Evolutionary conservation across 495 filamentous ascomycete species (phyloP).

Genomic region (Tuber indicum): DNA sequence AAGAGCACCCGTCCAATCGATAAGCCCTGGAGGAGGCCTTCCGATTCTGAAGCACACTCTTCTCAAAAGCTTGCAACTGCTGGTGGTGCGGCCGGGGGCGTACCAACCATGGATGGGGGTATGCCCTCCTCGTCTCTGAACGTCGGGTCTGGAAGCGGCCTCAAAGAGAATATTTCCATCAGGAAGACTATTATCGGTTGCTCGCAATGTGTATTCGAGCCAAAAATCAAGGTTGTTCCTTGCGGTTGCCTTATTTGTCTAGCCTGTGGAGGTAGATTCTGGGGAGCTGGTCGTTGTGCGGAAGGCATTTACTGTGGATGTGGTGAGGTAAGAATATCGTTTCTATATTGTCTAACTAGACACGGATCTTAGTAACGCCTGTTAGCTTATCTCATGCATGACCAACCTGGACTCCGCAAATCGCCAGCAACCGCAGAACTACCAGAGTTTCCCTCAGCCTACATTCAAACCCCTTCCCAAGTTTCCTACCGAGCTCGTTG

Average conservation of each 20-base stretch:
- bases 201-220: slow-evolving; percentile 39
- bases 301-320: slow-evolving; percentile 39
- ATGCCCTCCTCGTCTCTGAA: slow-evolving; percentile 11
- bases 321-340: slow-evolving; percentile 29
- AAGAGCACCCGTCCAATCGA: slow-evolving; percentile 32
- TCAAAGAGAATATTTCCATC: slow-evolving; percentile 4
- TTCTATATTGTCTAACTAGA: not conserved
- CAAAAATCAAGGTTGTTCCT: slow-evolving; percentile 38
- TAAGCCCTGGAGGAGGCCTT: slow-evolving; percentile 32
- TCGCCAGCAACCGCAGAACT: not conserved
- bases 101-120: slow-evolving; percentile 14
- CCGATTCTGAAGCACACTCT: slow-evolving; percentile 24
- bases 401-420: slow-evolving; percentile 27
- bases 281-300: slow-evolving; percentile 26
- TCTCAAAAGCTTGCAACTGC: slow-evolving; percentile 25
- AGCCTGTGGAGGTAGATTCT: slow-evolving; percentile 37
- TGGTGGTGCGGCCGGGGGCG: slow-evolving; percentile 8
- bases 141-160: slow-evolving; percentile 7
- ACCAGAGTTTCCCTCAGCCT: not conserved
- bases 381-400: slow-evolving; percentile 36
- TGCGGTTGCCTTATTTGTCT: slow-evolving; percentile 39
- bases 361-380: slow-evolving; percentile 2
- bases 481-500: not conserved
- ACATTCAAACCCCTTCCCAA: slow-evolving; percentile 4
- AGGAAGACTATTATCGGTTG: slow-evolving; percentile 34